Evolutionary conservation across 164 flowering plant genomes (phyloP).

Genomic region (Annona squamosa): DNA sequence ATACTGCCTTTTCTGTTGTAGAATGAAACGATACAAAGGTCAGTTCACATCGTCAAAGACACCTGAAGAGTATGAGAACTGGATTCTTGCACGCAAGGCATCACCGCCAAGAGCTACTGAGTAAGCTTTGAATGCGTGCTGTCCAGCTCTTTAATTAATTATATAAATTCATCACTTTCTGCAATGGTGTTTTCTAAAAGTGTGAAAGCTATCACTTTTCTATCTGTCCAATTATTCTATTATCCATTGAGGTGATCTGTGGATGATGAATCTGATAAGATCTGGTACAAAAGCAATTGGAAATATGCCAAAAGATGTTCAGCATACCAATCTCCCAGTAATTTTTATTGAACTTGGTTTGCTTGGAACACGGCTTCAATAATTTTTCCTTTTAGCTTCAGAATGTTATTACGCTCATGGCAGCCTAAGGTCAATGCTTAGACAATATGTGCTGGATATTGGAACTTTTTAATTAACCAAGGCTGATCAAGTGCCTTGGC

Average conservation of each 20-base stretch:
- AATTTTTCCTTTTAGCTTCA: neutral
- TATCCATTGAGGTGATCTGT: no score
- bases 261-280: neutral
- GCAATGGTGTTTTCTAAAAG: neutral
- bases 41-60: slow-evolving; percentile 17
- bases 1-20: neutral
- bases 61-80: slow-evolving; percentile 2
- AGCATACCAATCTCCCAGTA: neutral
- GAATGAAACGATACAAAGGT: slow-evolving; percentile 17
- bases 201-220: neutral
- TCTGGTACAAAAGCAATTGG: neutral
- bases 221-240: neutral
- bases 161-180: neutral
- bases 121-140: neutral
- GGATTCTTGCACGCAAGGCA: neutral
- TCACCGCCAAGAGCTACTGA: slow-evolving; percentile 9
- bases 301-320: neutral
- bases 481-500: no score
- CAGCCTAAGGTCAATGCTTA: neutral
- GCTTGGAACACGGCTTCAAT: neutral
- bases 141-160: neutral
- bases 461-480: neutral
- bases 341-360: neutral
- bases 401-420: neutral
- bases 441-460: neutral